phyloP scores from a whole-genome alignment of 441 rosid species.

The Populus hybrid region DNA sequence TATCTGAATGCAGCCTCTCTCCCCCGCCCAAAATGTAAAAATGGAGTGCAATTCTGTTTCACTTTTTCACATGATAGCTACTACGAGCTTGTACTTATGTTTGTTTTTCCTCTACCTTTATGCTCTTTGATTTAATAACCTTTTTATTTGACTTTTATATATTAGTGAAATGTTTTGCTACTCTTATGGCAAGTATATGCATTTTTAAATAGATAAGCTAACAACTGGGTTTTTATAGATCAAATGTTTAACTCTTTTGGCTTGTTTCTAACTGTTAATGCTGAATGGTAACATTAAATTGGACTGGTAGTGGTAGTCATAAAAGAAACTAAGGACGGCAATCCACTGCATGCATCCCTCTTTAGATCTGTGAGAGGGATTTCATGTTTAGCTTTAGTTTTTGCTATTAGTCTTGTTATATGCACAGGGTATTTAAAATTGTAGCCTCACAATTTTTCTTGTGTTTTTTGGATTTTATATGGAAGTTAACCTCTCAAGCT shows the following conservation, averaged over 20 bases:
- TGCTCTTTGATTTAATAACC: not conserved
- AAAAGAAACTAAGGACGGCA: not conserved
- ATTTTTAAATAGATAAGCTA: not conserved
- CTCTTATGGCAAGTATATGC: not conserved
- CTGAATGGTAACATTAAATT: not conserved
- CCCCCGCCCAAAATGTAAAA: too few species aligned
- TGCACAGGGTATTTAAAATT: slow-evolving; percentile 10
- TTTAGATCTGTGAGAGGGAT: not conserved
- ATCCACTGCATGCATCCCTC: not conserved
- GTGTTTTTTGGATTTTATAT: slow-evolving; percentile 27
- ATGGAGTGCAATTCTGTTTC: not conserved
- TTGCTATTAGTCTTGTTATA: not conserved
- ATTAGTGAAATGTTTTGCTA: not conserved
- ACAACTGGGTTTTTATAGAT: not conserved
- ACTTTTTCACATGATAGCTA: not conserved
- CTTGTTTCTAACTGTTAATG: not conserved
- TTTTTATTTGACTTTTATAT: not conserved
- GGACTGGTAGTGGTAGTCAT: not conserved
- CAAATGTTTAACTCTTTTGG: not conserved
- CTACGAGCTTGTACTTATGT: not conserved
- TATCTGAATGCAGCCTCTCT: not conserved
- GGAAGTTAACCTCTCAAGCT: slow-evolving; percentile 83
- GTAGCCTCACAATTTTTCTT: slow-evolving; percentile 25
- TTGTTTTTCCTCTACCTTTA: not conserved
- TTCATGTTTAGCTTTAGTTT: slow-evolving; percentile 2